Percentiles rank a stretch among this genome's conserved stretches.
These are phyloP conservation scores for Chenopodium suecicum DNA, from an alignment of 148 eudicot genomes.

Conservation along the genomic window DNA sequence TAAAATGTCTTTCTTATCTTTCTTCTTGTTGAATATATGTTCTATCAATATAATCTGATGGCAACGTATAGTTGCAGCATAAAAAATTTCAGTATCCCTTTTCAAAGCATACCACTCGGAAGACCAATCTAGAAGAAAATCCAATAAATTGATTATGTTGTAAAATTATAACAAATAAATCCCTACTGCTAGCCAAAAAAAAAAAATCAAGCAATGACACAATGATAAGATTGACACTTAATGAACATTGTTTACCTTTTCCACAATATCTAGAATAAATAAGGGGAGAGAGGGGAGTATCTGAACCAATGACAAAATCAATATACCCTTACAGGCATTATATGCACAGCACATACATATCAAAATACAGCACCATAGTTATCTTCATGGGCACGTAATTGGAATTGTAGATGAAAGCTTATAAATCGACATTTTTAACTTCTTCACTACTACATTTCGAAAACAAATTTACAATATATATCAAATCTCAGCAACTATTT, in stretches of 20 bases:
- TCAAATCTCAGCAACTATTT: not conserved
- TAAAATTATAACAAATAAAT: conserved; percentile 9
- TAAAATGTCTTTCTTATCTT: conserved; percentile 48
- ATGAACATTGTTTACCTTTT: conserved; percentile 1
- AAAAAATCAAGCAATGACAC: not conserved
- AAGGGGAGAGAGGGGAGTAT: not conserved
- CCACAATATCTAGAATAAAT: not conserved
- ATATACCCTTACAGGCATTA: not conserved
- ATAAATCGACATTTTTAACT: not conserved
- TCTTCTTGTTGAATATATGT: conserved; percentile 91
- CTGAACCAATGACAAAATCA: not conserved
- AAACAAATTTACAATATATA: not conserved
- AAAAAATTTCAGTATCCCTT: conserved; percentile 91
- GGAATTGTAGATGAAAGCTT: conserved; percentile 81
- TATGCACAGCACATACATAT: conserved; percentile 45
- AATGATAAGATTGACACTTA: not conserved
- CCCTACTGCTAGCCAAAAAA: not conserved
- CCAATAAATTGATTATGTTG: not conserved
- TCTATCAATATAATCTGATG: conserved; percentile 89
- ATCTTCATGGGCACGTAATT: conserved; percentile 81
- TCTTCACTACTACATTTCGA: not conserved
- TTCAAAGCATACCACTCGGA: conserved; percentile 88
- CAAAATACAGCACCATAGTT: conserved; percentile 85
- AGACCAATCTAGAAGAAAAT: conserved; percentile 59
- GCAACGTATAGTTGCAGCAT: conserved; percentile 88